Conservation (phyloP, 1,284 basidiomycete genomes). For the Trichosporon sp. region DNA sequence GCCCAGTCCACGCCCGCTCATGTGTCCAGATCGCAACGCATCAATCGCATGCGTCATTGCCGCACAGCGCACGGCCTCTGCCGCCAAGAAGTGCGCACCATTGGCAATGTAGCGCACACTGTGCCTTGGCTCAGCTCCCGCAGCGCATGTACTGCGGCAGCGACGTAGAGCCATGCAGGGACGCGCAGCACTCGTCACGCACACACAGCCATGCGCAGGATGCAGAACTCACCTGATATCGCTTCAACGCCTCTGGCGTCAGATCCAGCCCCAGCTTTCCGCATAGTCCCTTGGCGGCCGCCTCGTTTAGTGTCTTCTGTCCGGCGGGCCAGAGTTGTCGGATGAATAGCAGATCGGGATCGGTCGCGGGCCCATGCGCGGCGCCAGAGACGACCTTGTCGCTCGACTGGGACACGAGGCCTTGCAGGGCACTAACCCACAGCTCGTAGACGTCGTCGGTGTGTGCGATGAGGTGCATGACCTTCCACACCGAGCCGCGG, state of each 20-base stretch:
- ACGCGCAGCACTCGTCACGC: not conserved
- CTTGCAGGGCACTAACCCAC: slow-evolving; percentile 59
- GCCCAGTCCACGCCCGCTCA: too few species aligned
- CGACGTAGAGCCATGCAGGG: not conserved
- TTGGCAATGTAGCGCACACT: too few species aligned
- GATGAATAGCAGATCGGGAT: slow-evolving; percentile 53
- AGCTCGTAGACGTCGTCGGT: slow-evolving; percentile 67
- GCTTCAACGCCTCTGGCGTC: not conserved
- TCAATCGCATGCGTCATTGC: too few species aligned
- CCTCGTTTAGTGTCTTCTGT: slow-evolving; percentile 39
- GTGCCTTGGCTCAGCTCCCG: not conserved
- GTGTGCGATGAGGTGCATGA: slow-evolving; percentile 81
- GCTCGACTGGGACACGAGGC: slow-evolving; percentile 50
- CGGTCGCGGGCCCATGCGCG: slow-evolving; percentile 41
- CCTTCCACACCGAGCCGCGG: slow-evolving; percentile 76
- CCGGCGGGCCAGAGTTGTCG: slow-evolving; percentile 53
- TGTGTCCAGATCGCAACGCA: too few species aligned
- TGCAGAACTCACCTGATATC: not conserved
- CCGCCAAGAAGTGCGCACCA: not conserved
- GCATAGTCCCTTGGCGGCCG: slow-evolving; percentile 66
- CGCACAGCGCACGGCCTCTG: too few species aligned
- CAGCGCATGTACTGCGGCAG: not conserved
- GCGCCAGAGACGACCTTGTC: slow-evolving; percentile 43
- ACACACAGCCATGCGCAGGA: not conserved
- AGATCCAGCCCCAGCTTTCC: slow-evolving; percentile 58